phyloP scores from a whole-genome alignment of 2,329 filamentous ascomycete species.

The Diaporthe sp. region DNA sequence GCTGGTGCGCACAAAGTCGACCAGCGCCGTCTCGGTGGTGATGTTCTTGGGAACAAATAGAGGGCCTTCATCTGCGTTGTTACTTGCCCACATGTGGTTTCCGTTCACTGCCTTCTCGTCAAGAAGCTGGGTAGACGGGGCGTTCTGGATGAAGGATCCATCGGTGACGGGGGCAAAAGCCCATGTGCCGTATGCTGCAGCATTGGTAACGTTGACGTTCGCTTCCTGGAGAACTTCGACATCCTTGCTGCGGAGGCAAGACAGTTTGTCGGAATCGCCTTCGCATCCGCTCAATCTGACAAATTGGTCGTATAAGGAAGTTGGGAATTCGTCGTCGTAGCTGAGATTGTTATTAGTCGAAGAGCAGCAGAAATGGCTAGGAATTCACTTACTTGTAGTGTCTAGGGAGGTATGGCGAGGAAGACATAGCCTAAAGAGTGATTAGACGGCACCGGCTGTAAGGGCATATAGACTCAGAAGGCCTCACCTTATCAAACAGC shows the following conservation, averaged over 20 bases:
- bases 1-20: neutral
- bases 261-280: neutral
- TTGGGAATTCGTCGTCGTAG: neutral
- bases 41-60: neutral
- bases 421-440: neutral
- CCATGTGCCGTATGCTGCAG: neutral
- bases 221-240: neutral
- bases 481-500: neutral
- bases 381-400: neutral
- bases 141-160: neutral
- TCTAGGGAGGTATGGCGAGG: neutral
- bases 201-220: neutral
- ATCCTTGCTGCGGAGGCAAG: neutral
- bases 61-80: slow-evolving; percentile 3
- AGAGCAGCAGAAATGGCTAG: neutral
- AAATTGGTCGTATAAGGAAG: neutral
- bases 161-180: neutral
- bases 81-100: neutral
- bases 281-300: neutral
- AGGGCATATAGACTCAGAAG: fast-evolving
- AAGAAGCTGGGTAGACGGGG: neutral
- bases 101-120: neutral
- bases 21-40: neutral
- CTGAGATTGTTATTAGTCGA: neutral
- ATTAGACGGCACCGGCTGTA: neutral